Evolutionary conservation across 2,329 filamentous ascomycete species (phyloP), one percentile per base, ranked within the genome.

Genomic region (Ascochyta koolunga): DNA sequence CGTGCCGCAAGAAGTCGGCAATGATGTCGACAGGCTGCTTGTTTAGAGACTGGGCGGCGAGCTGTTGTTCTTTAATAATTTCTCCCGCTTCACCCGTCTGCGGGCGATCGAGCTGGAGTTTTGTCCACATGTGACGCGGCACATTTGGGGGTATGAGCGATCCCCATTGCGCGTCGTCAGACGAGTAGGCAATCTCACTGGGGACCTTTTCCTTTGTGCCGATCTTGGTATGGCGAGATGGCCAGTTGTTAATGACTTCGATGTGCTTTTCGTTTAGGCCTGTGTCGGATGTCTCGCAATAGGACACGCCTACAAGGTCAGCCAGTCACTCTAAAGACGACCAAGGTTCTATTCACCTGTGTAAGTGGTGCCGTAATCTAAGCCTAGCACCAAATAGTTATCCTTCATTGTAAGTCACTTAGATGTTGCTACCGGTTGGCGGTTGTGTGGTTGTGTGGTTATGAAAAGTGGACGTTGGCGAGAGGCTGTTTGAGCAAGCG

Each of bases 91-190:
- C 61, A 0, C 65, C 66, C 1, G 13, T n/a, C 24, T 50, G 55
- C 1, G 39, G 45, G 2, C 21, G 9, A 15, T 74, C 68, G 0
- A 73, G 57, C 11, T 65, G 48, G 0, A 74, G 53, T 43, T 74
- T 73, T 0, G 69, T 74, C 67, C 70, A 74, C 48, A 71, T 64
- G 32, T 72, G 60, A 0, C 73, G 60, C 27, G 60, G 40, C 0
- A 64, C 48, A 41, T 72, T 37, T 0, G 59, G 36, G 0, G 62
- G 47, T 11, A 68, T 65, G 0, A 46, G 15, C 3, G 58, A 54
- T 2, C 66, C 65, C 64, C 62, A 70, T 3, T 29, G 19, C 8
- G 54, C 27, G 18, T 46, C 58, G 6, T 57, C 37, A 0, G 43
- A 3, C 19, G 48, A 35, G 38, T 68, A 68, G 0, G 65, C 51